Evolutionary conservation across 1,284 basidiomycete genomes (phyloP), one percentile per base, ranked within the genome.

Genomic region (Ustilago sp.): DNA sequence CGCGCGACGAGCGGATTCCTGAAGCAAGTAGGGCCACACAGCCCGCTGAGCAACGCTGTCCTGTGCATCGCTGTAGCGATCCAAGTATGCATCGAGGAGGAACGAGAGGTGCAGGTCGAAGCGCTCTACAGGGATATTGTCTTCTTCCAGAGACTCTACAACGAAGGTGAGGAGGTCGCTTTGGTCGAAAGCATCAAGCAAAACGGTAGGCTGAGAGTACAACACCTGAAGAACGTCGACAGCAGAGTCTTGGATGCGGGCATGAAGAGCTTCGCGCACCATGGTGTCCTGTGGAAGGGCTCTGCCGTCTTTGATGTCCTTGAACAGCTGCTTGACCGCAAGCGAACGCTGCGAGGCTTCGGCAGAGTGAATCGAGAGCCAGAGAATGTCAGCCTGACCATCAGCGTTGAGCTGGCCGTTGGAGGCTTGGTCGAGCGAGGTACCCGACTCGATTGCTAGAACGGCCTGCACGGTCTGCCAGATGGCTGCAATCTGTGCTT

Each of bases 361-460:
- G 28, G 77, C 66, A 28, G 75, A 74, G 59, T 84, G 80, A 41
- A 84, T 73, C 11, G 77, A 80, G 52, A 84, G 79, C 80, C 80
- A 84, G 17, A 81, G 63, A 11, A 80, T 68, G 34, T 74, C 68
- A 5, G 68, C 43, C 41, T 61, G 45, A n/a, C 66, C 68, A 36
- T 75, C 47, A 5, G 45, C 59, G 41, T 59, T 58, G 56, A 63
- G 43, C 4, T 50, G 47, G 53, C 71, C 65, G 28, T 8, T 36
- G 4, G 66, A 64, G 32, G 71, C 63, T 28, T 68, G 59, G 3
- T 63, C 69, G 31, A 79, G 65, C 3, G 59, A 51, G 32, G 70
- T 63, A 31, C 76, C 72, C 11, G 76, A 78, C 45, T 81, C 71
- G 54, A 74, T 45, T 2, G 74, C 67, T 17, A 83, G 65, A 11